phyloP scores from a whole-genome alignment of 106 monocot genomes.

The Gastrodia elata region DNA sequence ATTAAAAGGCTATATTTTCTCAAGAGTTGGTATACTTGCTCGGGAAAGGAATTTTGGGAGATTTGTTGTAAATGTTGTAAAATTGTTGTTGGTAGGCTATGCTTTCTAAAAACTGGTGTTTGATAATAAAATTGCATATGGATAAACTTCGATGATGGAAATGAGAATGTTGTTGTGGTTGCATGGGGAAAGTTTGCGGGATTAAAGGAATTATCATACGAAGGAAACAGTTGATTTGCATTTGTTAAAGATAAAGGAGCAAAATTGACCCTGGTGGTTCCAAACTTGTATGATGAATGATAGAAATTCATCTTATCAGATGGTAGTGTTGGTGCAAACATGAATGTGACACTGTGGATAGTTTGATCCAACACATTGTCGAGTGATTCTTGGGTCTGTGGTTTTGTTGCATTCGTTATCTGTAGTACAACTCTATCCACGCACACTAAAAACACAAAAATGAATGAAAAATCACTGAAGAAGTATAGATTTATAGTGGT shows the following conservation, averaged over 20 bases:
- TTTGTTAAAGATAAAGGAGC: neutral
- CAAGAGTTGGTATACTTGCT: neutral
- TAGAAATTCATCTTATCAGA: neutral
- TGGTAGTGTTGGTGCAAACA: no score
- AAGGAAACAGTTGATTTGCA: neutral
- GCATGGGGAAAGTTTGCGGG: neutral
- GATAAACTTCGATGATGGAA: no score
- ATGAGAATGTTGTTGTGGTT: neutral
- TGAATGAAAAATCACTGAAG: no score
- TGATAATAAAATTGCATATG: neutral
- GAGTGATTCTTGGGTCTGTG: no score
- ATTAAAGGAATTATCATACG: neutral
- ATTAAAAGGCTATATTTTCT: no score
- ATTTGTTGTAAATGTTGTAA: neutral
- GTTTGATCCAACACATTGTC: no score
- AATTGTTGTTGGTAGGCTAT: neutral
- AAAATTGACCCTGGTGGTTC: neutral
- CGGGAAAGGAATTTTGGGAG: neutral
- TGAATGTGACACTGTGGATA: no score
- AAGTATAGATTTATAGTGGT: no score
- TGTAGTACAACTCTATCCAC: no score
- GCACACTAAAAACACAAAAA: no score
- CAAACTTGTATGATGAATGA: neutral
- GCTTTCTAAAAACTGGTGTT: no score
- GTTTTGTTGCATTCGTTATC: no score